Evolutionary conservation across 768 basidiomycete species (phyloP), one percentile per base, ranked within the genome.

Genomic region (Lentinula boryana): DNA sequence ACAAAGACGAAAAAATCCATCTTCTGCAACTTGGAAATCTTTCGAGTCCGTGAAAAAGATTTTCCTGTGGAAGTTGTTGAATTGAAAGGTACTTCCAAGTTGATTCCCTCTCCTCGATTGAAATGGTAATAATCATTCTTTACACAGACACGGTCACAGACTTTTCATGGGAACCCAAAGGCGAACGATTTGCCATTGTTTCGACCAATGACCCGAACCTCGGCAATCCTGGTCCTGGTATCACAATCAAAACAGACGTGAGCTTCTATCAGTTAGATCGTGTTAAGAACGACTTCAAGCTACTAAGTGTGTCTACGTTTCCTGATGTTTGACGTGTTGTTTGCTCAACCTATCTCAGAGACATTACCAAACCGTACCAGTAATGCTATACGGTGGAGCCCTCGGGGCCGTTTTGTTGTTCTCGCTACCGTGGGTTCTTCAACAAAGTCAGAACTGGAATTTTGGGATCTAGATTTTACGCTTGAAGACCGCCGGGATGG

Each of bases 131-230:
- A 60, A 50, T 63, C 63, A 63, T 67, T 53, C 62, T 63, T 50
- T 2, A 3, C 13, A 57, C 69, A 94, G 96, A 98, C 73, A 86
- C 93, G 40, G 96, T 96, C 41, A 88, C 87, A 57, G 94, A 96
- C 68, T 98, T 99, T 73, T 93, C 94, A 50, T 98, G 97, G 97
- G 97, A 98, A 73, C 96, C 97, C n/a, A 89, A 89, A 72, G 94
- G 96, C 63, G 89, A 93, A 69, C 88, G 97, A 36, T 99, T 98
- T 75, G 93, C 92, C 46, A 93, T 98, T 64, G 90, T 98, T 58
- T 92, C 95, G 3, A 94, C 91, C 63, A 91, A 78, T 72, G 97
- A 99, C 71, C 93, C 95, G 52, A 97, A 96, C 72, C 81, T 93
- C 36, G 92, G 91, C 50, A 94, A 92, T 72, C 84, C 91, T 60